Evolutionary conservation across 306 rosid species (phyloP).

Genomic region (Astragalus glycyphyllos): DNA sequence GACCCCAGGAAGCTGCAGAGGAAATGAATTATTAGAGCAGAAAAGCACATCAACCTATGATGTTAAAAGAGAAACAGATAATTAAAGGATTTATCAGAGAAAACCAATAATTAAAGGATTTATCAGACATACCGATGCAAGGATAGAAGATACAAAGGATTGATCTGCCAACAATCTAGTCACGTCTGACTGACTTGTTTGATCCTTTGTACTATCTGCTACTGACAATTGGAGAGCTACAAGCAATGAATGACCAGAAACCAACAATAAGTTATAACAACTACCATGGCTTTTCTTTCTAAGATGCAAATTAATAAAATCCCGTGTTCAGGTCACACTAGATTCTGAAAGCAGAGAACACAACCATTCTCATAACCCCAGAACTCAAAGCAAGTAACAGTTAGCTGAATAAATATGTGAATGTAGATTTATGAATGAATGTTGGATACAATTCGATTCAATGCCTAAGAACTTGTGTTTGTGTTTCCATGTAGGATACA

Average conservation of each 20-base stretch:
- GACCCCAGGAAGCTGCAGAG: conserved; percentile 96
- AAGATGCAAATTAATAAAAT: conserved; percentile 34
- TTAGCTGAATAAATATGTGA: conserved; percentile 14
- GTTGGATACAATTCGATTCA: background rate
- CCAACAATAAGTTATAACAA: conserved; percentile 32
- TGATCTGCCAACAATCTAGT: conserved; percentile 88
- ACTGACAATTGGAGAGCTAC: conserved; percentile 93
- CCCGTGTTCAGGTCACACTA: conserved; percentile 24
- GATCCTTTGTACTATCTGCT: conserved; percentile 70
- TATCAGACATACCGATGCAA: conserved; percentile 71
- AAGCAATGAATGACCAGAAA: conserved; percentile 39
- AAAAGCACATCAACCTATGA: conserved; percentile 30
- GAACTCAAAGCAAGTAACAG: conserved; percentile 25
- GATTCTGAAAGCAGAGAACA: conserved; percentile 26
- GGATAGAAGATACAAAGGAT: conserved; percentile 88
- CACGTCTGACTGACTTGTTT: conserved; percentile 76
- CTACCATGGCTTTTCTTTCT: conserved; percentile 11
- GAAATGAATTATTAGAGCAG: conserved; percentile 38
- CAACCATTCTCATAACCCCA: background rate
- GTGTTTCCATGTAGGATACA: conserved; percentile 21
- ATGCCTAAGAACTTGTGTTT: background rate
- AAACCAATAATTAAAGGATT: conserved; percentile 24
- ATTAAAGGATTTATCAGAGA: conserved; percentile 34
- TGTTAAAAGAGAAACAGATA: conserved; percentile 12
- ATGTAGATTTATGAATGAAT: background rate